Conservation (phyloP, 192 early-diverging fungal genomes). For the Chytriomyces sp. region DNA sequence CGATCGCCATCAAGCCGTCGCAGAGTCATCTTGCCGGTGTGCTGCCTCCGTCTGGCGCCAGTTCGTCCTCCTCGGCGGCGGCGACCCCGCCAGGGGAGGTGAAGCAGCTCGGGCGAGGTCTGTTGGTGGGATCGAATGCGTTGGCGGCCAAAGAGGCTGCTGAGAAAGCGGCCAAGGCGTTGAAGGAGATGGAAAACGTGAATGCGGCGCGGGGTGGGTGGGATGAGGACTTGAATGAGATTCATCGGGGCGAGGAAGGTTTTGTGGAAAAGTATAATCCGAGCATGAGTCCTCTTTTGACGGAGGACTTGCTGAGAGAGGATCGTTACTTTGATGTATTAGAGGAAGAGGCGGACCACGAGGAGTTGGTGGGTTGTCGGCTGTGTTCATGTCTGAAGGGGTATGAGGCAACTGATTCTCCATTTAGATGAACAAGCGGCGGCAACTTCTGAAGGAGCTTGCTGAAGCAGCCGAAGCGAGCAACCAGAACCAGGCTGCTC, state of each 20-base stretch:
- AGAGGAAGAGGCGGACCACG: constrained; percentile 62
- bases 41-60: background rate
- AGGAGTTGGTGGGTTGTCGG: constrained; percentile 56
- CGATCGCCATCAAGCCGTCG: no score
- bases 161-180: constrained; percentile 48
- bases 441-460: constrained; percentile 17
- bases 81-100: constrained; percentile 14
- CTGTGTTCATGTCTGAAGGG: background rate
- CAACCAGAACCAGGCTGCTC: background rate
- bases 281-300: constrained; percentile 64
- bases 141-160: constrained; percentile 42
- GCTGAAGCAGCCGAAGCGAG: constrained; percentile 27
- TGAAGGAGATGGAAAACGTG: constrained; percentile 54
- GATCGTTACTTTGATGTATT: constrained; percentile 59
- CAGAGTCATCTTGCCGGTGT: no score
- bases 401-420: background rate
- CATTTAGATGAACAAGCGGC: constrained; percentile 8
- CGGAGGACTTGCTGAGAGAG: constrained; percentile 52
- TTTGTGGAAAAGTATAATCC: constrained; percentile 56
- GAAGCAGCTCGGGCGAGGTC: constrained; percentile 28
- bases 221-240: constrained; percentile 21
- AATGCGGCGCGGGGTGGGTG: constrained; percentile 36
- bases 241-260: constrained; percentile 19
- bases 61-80: background rate
- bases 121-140: constrained; percentile 32